Evolutionary conservation across 2,329 filamentous ascomycete species (phyloP), one percentile per base, ranked within the genome.

Genomic region (Sporothrix euskadiensis): DNA sequence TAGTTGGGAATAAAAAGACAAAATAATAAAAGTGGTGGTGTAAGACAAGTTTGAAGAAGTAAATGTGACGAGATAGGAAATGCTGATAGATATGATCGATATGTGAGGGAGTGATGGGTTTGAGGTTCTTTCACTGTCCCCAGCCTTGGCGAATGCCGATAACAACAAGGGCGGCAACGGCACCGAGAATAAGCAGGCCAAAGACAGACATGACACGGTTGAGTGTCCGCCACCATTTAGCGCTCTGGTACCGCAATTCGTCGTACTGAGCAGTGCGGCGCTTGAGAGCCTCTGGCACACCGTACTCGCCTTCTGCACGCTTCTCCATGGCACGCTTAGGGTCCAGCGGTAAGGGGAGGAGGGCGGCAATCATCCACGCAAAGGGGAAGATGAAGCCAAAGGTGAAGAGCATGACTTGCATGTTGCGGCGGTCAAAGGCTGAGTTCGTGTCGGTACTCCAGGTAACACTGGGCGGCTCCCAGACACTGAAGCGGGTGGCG

Each of bases 291-390:
- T 82, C 80, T 12, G 81, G 81, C 26, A 83, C 77, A 49, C 83
- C 81, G 39, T 83, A 78, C 35, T 83, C 73, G 78, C 81, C 84
- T 71, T 80, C 80, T 63, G 83, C 79, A 39, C 78, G 80, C 78
- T 90, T 85, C 54, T 85, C 83, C 80, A 89, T 87, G 22, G 86
- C 83, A 0, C 82, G 78, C 26, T 84, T 82, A 9, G 89, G 87
- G 72, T 86, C 86, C 1, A 84, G 83, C 10, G 92, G 92, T 7
- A 97, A 82, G 0, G 92, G 92, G 14, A 96, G 84, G 71, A 94
- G 86, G 0, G 93, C 88, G 1, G 91, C 94, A 75, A 94, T 84
- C 83, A 95, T 92, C 93, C 93, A 97, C 72, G 91, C 91, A 75
- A 94, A 86, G 6, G 93, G 94, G 78, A 94, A 89, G 65, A 95